Conservation (phyloP, 305 asterid species). For the Solanum hybrid region DNA sequence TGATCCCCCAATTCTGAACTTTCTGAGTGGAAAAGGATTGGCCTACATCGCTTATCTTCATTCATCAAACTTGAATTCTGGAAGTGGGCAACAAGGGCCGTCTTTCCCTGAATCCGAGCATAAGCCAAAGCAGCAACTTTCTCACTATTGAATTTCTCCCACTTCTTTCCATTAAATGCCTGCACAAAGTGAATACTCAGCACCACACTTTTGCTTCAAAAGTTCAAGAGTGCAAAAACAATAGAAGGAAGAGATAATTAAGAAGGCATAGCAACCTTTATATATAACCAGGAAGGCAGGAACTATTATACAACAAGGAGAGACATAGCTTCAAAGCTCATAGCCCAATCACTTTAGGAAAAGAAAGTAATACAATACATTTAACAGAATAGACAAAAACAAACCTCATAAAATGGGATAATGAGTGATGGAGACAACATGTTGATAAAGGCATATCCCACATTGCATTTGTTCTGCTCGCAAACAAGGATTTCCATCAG, state of each 20-base stretch:
- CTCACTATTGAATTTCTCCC: slow-evolving; percentile 84
- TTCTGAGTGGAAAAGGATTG: slow-evolving; percentile 43
- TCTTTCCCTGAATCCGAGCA: slow-evolving; percentile 73
- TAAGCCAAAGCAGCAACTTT: slow-evolving; percentile 70
- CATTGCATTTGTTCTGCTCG: slow-evolving; percentile 76
- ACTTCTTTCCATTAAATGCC: slow-evolving; percentile 62
- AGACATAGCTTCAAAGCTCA: neutral
- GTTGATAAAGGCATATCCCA: slow-evolving; percentile 83
- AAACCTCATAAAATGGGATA: slow-evolving; percentile 65
- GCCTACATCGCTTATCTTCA: slow-evolving; percentile 65
- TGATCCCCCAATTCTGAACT: slow-evolving; percentile 27
- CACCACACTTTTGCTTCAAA: neutral
- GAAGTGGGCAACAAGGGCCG: slow-evolving; percentile 63
- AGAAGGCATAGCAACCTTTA: neutral
- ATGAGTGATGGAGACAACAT: slow-evolving; percentile 47
- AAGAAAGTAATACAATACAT: neutral
- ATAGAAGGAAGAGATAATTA: neutral
- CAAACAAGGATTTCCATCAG: slow-evolving; percentile 1
- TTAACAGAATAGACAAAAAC: neutral
- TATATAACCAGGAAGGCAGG: neutral
- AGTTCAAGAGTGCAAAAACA: neutral
- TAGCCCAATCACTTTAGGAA: neutral
- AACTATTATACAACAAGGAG: neutral
- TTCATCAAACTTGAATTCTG: slow-evolving; percentile 75
- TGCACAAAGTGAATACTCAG: slow-evolving; percentile 9